phyloP scores from a whole-genome alignment of 2,329 filamentous ascomycete genomes.

The Phialophora verrucosa region DNA sequence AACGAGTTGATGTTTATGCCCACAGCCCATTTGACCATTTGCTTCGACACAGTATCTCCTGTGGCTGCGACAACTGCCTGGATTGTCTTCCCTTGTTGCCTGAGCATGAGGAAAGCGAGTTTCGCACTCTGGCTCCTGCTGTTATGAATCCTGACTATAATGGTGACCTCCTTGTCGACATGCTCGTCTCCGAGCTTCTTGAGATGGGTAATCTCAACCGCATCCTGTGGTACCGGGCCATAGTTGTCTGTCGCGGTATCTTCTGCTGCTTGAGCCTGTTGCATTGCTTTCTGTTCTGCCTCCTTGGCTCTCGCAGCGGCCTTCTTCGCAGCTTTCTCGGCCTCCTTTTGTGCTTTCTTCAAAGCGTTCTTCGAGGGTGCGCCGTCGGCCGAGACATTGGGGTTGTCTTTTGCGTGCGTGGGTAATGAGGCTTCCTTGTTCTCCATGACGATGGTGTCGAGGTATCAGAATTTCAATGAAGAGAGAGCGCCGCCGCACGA shows the following conservation, averaged over 20 bases:
- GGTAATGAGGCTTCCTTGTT: constrained; percentile 35
- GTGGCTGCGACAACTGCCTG: constrained; percentile 77
- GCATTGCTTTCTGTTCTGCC: constrained; percentile 51
- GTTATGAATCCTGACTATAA: constrained; percentile 86
- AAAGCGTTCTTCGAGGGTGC: constrained; percentile 75
- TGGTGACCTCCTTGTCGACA: constrained; percentile 72
- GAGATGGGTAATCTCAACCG: constrained; percentile 63
- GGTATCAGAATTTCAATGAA: background rate
- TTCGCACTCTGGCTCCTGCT: constrained; percentile 86
- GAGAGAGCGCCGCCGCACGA: background rate
- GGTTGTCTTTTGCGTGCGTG: constrained; percentile 36
- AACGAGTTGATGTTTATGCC: constrained; percentile 79
- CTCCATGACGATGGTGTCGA: background rate
- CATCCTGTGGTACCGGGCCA: constrained; percentile 68
- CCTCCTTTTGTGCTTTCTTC: constrained; percentile 88
- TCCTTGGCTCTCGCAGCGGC: constrained; percentile 39
- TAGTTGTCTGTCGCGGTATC: constrained; percentile 79
- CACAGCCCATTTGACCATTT: constrained; percentile 93
- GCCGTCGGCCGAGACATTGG: constrained; percentile 35
- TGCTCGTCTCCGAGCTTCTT: constrained; percentile 66
- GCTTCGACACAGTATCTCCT: constrained; percentile 67
- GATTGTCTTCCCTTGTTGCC: constrained; percentile 77
- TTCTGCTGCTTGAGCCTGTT: constrained; percentile 35
- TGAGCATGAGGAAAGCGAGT: constrained; percentile 86
- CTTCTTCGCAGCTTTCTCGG: constrained; percentile 88